These are phyloP conservation scores for Amanita exitialis DNA, from an alignment of 768 basidiomycete genomes.

Conservation along the genomic window DNA sequence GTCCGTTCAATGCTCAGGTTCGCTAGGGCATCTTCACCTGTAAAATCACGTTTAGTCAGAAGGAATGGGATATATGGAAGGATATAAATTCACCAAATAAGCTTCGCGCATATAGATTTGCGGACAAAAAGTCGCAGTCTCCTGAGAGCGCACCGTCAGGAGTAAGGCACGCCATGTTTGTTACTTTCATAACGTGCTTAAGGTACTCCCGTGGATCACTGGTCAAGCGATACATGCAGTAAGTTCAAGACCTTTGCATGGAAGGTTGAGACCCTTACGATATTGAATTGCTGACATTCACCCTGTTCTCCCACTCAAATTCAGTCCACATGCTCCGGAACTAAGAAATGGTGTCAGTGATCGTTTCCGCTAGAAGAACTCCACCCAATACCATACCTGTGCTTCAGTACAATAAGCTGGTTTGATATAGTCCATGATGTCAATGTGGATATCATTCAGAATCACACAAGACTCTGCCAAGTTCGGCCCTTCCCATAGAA, in stretches of 20 bases:
- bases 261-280: constrained; percentile 41
- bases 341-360: constrained; percentile 24
- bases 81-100: constrained; percentile 64
- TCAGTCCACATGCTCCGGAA: constrained; percentile 99
- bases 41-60: not conserved
- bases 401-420: constrained; percentile 93
- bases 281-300: constrained; percentile 81
- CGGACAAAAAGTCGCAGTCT: constrained; percentile 94
- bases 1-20: constrained; percentile 90
- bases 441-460: constrained; percentile 93
- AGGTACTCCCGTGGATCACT: constrained; percentile 87
- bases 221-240: not conserved
- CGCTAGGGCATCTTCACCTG: constrained; percentile 93
- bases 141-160: constrained; percentile 92
- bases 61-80: not conserved
- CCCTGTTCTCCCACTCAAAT: constrained; percentile 99
- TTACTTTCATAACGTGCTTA: constrained; percentile 90
- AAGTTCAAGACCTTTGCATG: too few species aligned
- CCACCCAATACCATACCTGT: constrained; percentile 58
- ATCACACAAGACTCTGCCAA: constrained; percentile 89
- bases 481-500: constrained; percentile 89
- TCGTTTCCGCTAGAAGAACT: not conserved
- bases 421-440: constrained; percentile 98
- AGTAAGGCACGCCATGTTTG: constrained; percentile 96
- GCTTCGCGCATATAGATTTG: constrained; percentile 93